phyloP scores from a whole-genome alignment of 2,329 filamentous ascomycete genomes.

The Leptoxyphium fumago region DNA sequence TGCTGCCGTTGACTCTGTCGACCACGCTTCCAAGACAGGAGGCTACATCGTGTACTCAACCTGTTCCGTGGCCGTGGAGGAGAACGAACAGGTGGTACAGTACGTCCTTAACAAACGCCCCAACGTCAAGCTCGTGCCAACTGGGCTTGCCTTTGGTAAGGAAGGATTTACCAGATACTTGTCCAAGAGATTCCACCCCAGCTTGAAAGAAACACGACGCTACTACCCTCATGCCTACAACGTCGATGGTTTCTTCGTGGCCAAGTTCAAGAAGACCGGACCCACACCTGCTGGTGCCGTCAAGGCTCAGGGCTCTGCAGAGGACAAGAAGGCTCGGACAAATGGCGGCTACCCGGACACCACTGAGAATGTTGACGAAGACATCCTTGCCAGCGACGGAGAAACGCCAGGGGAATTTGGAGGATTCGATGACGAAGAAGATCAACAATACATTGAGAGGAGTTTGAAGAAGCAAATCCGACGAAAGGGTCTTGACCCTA shows the following conservation, averaged over 20 bases:
- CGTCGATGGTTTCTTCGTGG: conserved; percentile 96
- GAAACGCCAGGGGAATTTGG: conserved; percentile 24
- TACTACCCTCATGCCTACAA: conserved; percentile 90
- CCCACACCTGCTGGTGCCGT: conserved; percentile 52
- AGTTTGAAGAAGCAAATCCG: conserved; percentile 28
- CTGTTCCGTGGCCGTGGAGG: conserved; percentile 85
- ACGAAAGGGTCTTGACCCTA: conserved; percentile 34
- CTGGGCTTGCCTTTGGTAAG: conserved; percentile 76
- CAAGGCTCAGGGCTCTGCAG: conserved; percentile 21
- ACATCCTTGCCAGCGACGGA: conserved; percentile 37
- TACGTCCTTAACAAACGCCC: conserved; percentile 84
- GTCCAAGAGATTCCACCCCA: conserved; percentile 81
- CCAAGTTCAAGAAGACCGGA: conserved; percentile 88
- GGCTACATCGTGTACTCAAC: conserved; percentile 96
- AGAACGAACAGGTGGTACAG: conserved; percentile 86
- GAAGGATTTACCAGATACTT: conserved; percentile 84
- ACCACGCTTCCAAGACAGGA: conserved; percentile 80
- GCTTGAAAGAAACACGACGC: conserved; percentile 65
- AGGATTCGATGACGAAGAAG: conserved; percentile 37
- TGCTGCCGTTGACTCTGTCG: conserved; percentile 85
- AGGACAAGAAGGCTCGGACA: conserved; percentile 16
- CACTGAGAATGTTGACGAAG: conserved; percentile 20
- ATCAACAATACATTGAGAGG: conserved; percentile 32
- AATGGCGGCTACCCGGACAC: conserved; percentile 2
- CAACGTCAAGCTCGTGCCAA: conserved; percentile 86